Evolutionary conservation across 345 rosid species (phyloP), one percentile per base, ranked within the genome.

Genomic region (Physaria fendleri): DNA sequence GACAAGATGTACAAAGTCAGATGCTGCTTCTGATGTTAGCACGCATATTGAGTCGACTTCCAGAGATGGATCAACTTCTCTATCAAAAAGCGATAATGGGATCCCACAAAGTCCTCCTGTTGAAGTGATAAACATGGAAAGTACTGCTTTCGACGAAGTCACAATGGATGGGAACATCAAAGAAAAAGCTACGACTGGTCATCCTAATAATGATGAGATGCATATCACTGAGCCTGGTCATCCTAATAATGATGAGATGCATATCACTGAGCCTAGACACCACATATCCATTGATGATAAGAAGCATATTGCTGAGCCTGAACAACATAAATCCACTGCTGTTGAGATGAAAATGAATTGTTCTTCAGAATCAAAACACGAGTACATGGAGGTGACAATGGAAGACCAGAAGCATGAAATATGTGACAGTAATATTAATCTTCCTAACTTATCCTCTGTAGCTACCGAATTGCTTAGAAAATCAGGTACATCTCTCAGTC

Each of bases 371-470:
- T 37, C 45, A 65, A 66, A 69, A 28, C 56, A 60, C 8, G 61
- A 46, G 53, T 16, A 34, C 43, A 45, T 5, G 60, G 71, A 67
- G 55, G 68, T 67, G 66, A 25, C 21, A n/a, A 5, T 53, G 52
- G 70, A 65, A 69, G 77, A 59, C 30, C 42, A 40, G 8, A 72
- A 56, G 45, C 66, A 30, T 44, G 77, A 52, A 69, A 79, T 64
- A 77, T 69, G 62, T 72, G 76, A 56, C 55, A 38, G 38, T 68
- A 70, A 56, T 66, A 66, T 55, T 74, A 63, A 49, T 64, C 63
- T 15, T 60, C 60, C 59, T 55, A 37, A 61, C 56, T 45, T 60
- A 49, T 42, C 68, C 58, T 66, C 60, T 58, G 74, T 21, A 52
- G 61, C 57, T 57, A 65, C 48, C 37, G 49, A 35, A 32, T 64